Conservation (phyloP, 1,284 basidiomycete genomes). For the Stygiomarasmius scandens region DNA sequence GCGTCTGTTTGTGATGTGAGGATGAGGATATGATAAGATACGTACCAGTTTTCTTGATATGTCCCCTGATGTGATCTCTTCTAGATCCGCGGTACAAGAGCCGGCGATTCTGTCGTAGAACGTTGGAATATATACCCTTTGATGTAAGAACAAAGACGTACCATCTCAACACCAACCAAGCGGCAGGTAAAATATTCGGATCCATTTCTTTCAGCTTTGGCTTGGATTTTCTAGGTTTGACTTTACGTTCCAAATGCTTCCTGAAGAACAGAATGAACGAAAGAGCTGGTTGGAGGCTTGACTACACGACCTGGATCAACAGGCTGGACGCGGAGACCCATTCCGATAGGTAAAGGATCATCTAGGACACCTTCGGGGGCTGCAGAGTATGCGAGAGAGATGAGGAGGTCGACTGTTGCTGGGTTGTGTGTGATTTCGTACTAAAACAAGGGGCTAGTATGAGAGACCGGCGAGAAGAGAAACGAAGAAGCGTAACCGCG, state of each 20-base stretch:
- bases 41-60: constrained; percentile 53
- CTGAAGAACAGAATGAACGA: constrained; percentile 5
- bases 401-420: constrained; percentile 58
- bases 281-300: background rate
- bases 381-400: constrained; percentile 60
- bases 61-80: constrained; percentile 54
- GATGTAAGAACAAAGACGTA: constrained; percentile 24
- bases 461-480: background rate
- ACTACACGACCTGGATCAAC: constrained; percentile 21
- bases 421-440: constrained; percentile 66
- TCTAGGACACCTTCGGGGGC: constrained; percentile 52
- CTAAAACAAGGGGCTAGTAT: constrained; percentile 33
- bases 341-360: constrained; percentile 59
- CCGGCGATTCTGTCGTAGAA: constrained; percentile 53
- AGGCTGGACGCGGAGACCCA: constrained; percentile 54
- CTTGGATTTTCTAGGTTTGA: constrained; percentile 47
- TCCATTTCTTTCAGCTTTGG: constrained; percentile 54
- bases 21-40: constrained; percentile 1
- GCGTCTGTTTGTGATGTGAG: constrained; percentile 32
- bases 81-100: constrained; percentile 66
- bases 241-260: constrained; percentile 51
- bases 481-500: constrained; percentile 1
- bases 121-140: background rate
- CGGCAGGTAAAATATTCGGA: constrained; percentile 48
- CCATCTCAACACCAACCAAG: constrained; percentile 66